Percentiles rank a stretch among this genome's conserved stretches.
These are phyloP conservation scores for Trametes meyenii DNA, from an alignment of 768 basidiomycete species.

Conservation along the genomic window DNA sequence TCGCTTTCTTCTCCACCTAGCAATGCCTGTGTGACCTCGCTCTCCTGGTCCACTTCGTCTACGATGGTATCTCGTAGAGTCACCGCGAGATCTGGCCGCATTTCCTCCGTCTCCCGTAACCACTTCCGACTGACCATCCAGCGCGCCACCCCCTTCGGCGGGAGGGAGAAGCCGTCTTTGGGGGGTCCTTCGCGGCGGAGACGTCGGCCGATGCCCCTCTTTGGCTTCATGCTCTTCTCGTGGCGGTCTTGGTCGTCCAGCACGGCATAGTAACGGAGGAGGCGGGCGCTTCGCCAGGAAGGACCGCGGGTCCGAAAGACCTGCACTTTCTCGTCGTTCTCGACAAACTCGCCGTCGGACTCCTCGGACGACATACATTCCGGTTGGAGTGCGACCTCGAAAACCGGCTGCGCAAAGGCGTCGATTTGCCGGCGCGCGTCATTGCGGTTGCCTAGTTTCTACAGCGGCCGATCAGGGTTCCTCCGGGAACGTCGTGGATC, in stretches of 20 bases:
- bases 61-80: conserved; percentile 47
- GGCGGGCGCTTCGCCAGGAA: conserved; percentile 68
- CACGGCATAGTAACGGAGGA: conserved; percentile 59
- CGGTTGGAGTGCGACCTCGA: conserved; percentile 69
- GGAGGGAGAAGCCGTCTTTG: conserved; percentile 60
- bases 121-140: conserved; percentile 82
- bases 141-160: conserved; percentile 62
- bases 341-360: conserved; percentile 56
- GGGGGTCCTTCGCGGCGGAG: conserved; percentile 54
- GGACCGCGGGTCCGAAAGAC: conserved; percentile 59
- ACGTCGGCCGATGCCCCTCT: conserved; percentile 59
- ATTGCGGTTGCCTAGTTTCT: conserved; percentile 73
- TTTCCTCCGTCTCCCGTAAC: conserved; percentile 45
- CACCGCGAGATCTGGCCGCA: conserved; percentile 51
- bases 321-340: conserved; percentile 35
- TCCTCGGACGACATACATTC: conserved; percentile 87
- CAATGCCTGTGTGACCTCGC: conserved; percentile 24
- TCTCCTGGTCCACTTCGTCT: conserved; percentile 40
- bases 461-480: conserved; percentile 14
- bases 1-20: conserved; percentile 61
- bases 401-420: conserved; percentile 60
- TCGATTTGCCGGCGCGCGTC: conserved; percentile 57
- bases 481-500: neutral
- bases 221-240: conserved; percentile 49
- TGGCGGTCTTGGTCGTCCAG: conserved; percentile 60